These are phyloP conservation scores for Goffeauzyma gilvescens DNA, from an alignment of 768 basidiomycete species.

Conservation along the genomic window DNA sequence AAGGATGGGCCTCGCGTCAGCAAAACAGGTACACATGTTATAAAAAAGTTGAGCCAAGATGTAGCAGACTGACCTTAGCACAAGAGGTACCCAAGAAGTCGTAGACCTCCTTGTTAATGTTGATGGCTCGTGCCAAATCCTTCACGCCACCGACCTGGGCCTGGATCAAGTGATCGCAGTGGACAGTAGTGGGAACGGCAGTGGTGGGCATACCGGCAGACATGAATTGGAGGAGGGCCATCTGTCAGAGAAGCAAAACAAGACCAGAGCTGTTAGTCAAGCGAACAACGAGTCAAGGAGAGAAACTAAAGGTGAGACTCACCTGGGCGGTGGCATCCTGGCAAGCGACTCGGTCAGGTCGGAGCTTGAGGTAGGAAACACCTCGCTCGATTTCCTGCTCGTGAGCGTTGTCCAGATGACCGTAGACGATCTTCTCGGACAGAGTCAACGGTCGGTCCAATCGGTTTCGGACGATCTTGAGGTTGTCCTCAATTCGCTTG, in stretches of 20 bases:
- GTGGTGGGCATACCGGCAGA: constrained; percentile 96
- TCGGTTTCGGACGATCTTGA: constrained; percentile 69
- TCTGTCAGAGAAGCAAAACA: constrained; percentile 49
- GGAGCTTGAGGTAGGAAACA: constrained; percentile 84
- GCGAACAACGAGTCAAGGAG: too few species aligned
- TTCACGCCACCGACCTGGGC: constrained; percentile 83
- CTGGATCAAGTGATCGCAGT: constrained; percentile 98
- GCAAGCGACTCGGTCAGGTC: constrained; percentile 55
- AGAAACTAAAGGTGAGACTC: background rate
- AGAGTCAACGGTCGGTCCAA: constrained; percentile 72
- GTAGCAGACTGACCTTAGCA: constrained; percentile 59
- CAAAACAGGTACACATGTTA: background rate
- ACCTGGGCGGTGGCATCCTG: constrained; percentile 37
- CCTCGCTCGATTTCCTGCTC: constrained; percentile 50
- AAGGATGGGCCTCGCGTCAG: too few species aligned
- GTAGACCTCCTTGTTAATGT: constrained; percentile 96
- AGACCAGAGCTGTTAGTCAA: too few species aligned
- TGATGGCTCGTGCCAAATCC: constrained; percentile 78
- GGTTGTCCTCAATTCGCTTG: constrained; percentile 85
- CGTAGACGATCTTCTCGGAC: constrained; percentile 94
- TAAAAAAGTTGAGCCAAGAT: background rate
- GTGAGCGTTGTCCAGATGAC: constrained; percentile 38
- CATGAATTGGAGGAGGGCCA: constrained; percentile 99
- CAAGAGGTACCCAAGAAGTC: constrained; percentile 96
- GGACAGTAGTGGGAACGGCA: constrained; percentile 93